Conservation (phyloP, 1,284 basidiomycete species). For the Malassezia sympodialis region DNA sequence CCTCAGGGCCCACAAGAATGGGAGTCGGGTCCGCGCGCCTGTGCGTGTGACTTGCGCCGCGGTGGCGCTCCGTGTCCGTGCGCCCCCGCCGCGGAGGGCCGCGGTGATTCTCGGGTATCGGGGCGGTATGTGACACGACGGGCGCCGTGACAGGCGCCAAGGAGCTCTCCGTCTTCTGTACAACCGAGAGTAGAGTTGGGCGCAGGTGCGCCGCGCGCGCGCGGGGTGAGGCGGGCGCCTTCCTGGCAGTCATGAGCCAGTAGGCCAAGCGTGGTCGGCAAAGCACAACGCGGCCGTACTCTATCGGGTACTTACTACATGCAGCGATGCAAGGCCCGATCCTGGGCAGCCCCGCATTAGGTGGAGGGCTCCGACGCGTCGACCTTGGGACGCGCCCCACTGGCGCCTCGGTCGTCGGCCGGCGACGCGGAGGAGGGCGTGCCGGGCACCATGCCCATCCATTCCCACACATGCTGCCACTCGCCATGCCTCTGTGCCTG, state of each 20-base stretch:
- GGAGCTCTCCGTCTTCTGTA: not conserved
- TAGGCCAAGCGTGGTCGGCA: not conserved
- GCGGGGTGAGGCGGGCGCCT: not conserved
- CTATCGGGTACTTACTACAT: not conserved
- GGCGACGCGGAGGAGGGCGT: not conserved
- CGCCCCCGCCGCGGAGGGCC: not conserved
- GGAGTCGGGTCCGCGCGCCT: not conserved
- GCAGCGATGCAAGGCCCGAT: not conserved
- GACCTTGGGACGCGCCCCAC: not conserved
- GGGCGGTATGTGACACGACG: not conserved
- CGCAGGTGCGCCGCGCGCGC: not conserved
- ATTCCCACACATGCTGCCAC: conserved; percentile 54
- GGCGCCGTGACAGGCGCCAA: not conserved
- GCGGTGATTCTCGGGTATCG: not conserved
- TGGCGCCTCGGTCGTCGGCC: not conserved
- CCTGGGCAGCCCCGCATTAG: not conserved
- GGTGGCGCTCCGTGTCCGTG: too few relatives aligned
- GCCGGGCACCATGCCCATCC: conserved; percentile 43
- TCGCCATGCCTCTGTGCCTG: conserved; percentile 76
- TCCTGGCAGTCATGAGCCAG: not conserved
- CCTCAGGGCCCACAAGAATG: not conserved
- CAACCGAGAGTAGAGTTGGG: not conserved
- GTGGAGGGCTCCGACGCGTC: not conserved
- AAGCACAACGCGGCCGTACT: not conserved
- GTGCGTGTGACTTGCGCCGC: not conserved